Percentiles rank a stretch among this genome's conserved stretches.
Conservation (phyloP, 192 early-diverging fungal genomes). For the Rhizophagus sp. region DNA sequence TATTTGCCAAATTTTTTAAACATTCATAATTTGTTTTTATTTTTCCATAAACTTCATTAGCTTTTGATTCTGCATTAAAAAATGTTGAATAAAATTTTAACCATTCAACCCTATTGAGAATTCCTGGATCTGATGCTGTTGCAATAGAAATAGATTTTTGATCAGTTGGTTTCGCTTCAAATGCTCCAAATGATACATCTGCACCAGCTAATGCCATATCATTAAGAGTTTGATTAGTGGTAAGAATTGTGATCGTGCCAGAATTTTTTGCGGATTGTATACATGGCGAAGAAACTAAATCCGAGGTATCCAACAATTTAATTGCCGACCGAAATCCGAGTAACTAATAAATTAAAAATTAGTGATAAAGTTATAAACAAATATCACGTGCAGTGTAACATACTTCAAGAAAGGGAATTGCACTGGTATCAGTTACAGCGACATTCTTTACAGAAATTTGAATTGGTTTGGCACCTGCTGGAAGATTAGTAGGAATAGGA, state of each 20-base stretch:
- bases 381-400: not conserved
- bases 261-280: conserved; percentile 40
- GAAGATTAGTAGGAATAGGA: conserved; percentile 44
- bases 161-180: conserved; percentile 37
- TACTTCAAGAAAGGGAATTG: conserved; percentile 52
- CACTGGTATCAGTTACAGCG: conserved; percentile 43
- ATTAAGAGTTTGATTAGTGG: conserved; percentile 48
- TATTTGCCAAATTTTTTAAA: conserved; percentile 44
- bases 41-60: conserved; percentile 45
- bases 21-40: conserved; percentile 64
- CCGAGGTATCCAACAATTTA: not conserved
- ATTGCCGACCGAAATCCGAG: not conserved
- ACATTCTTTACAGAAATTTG: conserved; percentile 45
- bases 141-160: conserved; percentile 52
- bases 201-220: conserved; percentile 49
- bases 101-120: conserved; percentile 60
- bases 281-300: conserved; percentile 50
- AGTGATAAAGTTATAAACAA: not conserved
- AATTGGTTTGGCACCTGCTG: conserved; percentile 48
- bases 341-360: not conserved
- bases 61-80: conserved; percentile 60
- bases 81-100: conserved; percentile 62
- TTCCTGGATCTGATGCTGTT: conserved; percentile 48
- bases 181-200: conserved; percentile 48
- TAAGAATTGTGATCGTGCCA: conserved; percentile 33